Conservation (phyloP, 768 basidiomycete species). For the Calocybe gangraenosa region DNA sequence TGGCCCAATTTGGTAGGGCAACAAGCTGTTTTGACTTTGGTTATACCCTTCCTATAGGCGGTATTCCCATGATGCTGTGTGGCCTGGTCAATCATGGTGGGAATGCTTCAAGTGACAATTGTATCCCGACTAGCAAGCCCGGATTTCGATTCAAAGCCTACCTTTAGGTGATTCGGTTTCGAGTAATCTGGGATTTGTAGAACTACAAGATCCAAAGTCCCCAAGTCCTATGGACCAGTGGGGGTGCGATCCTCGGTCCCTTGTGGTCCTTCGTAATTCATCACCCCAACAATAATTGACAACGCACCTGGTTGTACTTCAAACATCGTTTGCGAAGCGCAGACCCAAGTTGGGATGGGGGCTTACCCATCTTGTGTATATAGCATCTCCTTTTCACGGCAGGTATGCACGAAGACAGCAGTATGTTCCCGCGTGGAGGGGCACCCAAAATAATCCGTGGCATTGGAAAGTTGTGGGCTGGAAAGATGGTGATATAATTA, state of each 20-base stretch:
- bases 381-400: not conserved
- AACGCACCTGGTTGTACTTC: too few relatives aligned
- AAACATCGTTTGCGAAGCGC: too few relatives aligned
- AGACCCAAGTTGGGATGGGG: too few relatives aligned
- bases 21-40: not conserved
- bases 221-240: too few relatives aligned
- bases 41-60: not conserved
- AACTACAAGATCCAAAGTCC: not conserved
- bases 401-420: not conserved
- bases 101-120: not conserved
- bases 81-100: not conserved
- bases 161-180: not conserved
- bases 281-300: too few relatives aligned
- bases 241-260: too few relatives aligned
- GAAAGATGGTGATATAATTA: conserved; percentile 3
- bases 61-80: not conserved
- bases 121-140: not conserved
- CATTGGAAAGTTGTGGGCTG: not conserved
- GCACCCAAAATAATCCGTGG: conserved; percentile 1
- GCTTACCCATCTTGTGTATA: not conserved
- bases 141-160: not conserved
- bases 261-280: too few relatives aligned
- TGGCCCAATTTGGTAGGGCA: not conserved
- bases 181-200: not conserved
- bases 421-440: not conserved